Base-by-base conservation (phyloP, 768 basidiomycete genomes). In the Erythrobasidium yunnanense region DNA sequence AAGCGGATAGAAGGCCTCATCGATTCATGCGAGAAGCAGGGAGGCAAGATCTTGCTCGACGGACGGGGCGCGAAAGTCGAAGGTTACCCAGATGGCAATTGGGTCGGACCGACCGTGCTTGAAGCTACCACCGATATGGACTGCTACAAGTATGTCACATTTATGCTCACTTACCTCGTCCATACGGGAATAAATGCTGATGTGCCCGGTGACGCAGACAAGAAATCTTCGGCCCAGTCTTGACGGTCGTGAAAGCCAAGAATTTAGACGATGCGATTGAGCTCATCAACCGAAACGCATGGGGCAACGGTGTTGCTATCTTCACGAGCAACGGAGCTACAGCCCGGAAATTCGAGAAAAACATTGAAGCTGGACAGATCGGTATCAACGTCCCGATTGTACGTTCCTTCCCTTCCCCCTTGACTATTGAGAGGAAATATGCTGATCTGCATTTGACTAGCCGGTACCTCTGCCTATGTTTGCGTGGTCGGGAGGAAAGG, bases 321-420 rank as follows among this genome's bases (percentile, higher is more conserved):
- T 97, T 96, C 76, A 99, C 93, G 22, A 89, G 95, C 77, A 88
- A 87, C 15, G 95, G 93, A 17, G 88, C 93, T 33, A 90, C 90
- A 5, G 93, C 91, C 18, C 84, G 93, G 63, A 88, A 87, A 76
- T 99, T 95, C 69, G 93, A 97, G 78, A 80, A 79, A 13, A 81
- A 85, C 50, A 84, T 93, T 57, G 88, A 96, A 70, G 85, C 90
- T 67, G 65, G 77, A 66, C 66, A 79, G 69, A 83, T 99, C 73
- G 93, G 93, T 47, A 84, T 96, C 75, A 96, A 92, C 74, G 67
- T 66, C 20, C 57, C 55, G 22, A 57, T 66, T 50, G 54, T 56
- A 20, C 22, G 63, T 56, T 18, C 17, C 34, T 46, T 34, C 1
- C 18, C 4, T 1, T 7, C 29, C 6, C 15, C 3, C 3, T 29